These are phyloP conservation scores for Alternaria gaisen DNA, from an alignment of 2,329 filamentous ascomycete genomes.

Conservation along the genomic window DNA sequence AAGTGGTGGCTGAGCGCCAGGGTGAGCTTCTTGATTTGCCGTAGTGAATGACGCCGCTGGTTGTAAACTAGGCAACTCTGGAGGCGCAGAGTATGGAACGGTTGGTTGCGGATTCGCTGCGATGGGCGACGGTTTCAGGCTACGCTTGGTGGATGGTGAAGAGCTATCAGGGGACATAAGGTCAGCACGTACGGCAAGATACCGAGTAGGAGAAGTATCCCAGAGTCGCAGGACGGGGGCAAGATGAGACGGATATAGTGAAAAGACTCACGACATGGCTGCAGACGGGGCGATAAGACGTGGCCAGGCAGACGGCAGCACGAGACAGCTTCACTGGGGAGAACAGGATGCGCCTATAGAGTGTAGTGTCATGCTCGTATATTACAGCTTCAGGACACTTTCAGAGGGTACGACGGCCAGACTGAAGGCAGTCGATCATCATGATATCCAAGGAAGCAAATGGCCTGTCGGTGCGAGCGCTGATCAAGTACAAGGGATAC, in stretches of 20 bases:
- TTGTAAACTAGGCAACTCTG: slow-evolving; percentile 40
- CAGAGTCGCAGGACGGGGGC: slow-evolving; percentile 14
- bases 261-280: slow-evolving; percentile 52
- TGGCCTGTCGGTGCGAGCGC: slow-evolving; percentile 44
- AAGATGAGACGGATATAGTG: slow-evolving; percentile 22
- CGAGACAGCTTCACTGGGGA: slow-evolving; percentile 42
- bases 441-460: slow-evolving; percentile 51
- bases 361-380: slow-evolving; percentile 48
- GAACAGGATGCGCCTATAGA: slow-evolving; percentile 33
- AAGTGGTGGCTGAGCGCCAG: slow-evolving; percentile 31
- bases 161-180: slow-evolving; percentile 46
- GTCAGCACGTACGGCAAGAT: slow-evolving; percentile 40
- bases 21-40: slow-evolving; percentile 31
- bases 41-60: slow-evolving; percentile 41
- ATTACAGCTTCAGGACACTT: slow-evolving; percentile 38
- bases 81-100: slow-evolving; percentile 28
- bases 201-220: slow-evolving; percentile 6
- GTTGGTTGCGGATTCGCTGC: slow-evolving; percentile 43
- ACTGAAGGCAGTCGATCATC: slow-evolving; percentile 48
- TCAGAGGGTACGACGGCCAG: slow-evolving; percentile 44
- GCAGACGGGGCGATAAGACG: slow-evolving; percentile 32
- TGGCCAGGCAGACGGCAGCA: slow-evolving; percentile 33
- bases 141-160: slow-evolving; percentile 55
- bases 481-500: slow-evolving; percentile 54
- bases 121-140: slow-evolving; percentile 53